Conservation (phyloP, 331 rosid species). For the Rhamnella rubrinervis region DNA sequence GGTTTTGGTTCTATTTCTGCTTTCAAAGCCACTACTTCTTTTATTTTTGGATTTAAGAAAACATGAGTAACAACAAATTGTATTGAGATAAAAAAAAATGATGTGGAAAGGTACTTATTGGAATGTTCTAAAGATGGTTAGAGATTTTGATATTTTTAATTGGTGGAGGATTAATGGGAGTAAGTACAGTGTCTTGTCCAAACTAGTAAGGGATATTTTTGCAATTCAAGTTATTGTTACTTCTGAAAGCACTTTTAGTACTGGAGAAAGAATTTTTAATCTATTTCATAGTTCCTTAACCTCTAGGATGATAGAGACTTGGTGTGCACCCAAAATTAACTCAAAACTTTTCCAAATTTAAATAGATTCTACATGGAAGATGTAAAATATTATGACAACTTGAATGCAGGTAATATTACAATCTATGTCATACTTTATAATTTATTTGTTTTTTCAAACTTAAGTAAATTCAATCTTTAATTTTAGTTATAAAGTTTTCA, state of each 20-base stretch:
- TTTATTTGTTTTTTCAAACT: no score
- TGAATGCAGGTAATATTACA: not conserved
- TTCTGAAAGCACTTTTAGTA: not conserved
- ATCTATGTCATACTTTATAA: no score
- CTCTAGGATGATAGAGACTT: not conserved
- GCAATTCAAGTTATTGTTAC: not conserved
- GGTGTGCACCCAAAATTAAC: not conserved
- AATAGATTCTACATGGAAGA: no score
- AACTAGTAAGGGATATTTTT: not conserved
- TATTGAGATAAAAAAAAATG: no score
- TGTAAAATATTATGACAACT: no score
- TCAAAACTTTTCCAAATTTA: no score
- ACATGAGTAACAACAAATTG: no score
- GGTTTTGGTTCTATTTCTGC: no score
- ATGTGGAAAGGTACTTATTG: no score
- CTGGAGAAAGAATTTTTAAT: not conserved
- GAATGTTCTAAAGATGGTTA: not conserved
- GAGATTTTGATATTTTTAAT: not conserved
- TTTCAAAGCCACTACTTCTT: no score
- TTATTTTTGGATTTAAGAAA: no score
- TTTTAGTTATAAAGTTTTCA: no score
- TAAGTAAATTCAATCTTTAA: not conserved
- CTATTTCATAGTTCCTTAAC: not conserved
- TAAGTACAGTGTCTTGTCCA: not conserved
- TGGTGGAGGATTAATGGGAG: not conserved